Base-by-base conservation (phyloP, 441 rosid genomes). In the Populus hybrid region DNA sequence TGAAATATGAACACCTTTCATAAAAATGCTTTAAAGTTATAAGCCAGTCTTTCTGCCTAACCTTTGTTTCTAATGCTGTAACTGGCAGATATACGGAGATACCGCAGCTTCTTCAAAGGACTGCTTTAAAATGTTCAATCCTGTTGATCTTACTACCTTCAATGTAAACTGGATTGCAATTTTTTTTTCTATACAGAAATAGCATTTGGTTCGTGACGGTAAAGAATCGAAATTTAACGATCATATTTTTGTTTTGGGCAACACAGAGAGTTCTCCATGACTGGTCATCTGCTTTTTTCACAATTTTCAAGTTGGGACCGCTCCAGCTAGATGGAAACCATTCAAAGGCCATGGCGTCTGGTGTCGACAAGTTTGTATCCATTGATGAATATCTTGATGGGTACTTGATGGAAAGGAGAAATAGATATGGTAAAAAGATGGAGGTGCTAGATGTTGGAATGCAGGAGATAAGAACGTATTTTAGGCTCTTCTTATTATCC, bases 101-200 rank as follows among this genome's bases (percentile, higher is more conserved):
- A 70, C 72, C 53, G 68, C 81, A 70, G 91, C 93, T 68, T 86
- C 97, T 68, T 61, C 88, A 73, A 87, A 84, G 64, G 98, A 94
- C 87, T 96, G 99, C 87, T 96, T 94, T 83, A 96, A 86, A 82
- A 91, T 96, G 97, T 96, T 96, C 84, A 94, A 96, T 81, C 98
- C 99, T 24, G 85, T 86, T 30, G 97, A 96, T 79, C 85, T 79
- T 66, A 66, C 91, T 70, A 93, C 87, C 81, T 96, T 90, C 82
- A 94, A 89, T 85, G 99, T 96, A 89, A 40, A 5, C 32, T 30
- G 32, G 4, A 30, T 30, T 30, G 32, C 32, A 3, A 3, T 30
- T 3, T 30, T 30, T 28, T 30, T 30, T 10, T 24, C 59, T 30
- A 69, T 57, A 32, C 53, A 11, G 18, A 12, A 46, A 11, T 46